Conservation (phyloP, 331 rosid genomes). For the Rhamnella rubrinervis region DNA sequence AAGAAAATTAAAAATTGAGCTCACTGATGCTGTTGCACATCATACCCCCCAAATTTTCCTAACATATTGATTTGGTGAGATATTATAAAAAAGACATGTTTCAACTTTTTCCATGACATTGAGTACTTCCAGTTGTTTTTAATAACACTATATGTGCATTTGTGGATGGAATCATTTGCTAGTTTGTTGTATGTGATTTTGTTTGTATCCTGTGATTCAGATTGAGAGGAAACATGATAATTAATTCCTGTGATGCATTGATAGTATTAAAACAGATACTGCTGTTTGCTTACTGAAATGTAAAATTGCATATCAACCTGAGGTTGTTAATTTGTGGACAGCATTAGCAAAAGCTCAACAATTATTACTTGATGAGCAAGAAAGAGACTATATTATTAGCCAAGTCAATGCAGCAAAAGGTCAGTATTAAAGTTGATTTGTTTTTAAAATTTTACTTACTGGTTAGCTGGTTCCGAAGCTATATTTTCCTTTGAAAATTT, state of each 20-base stretch:
- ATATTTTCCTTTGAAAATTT: neutral
- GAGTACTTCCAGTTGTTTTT: too few relatives aligned
- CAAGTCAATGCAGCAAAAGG: conserved; percentile 96
- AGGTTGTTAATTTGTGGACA: conserved; percentile 45
- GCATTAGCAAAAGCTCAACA: conserved; percentile 97
- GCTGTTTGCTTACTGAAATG: conserved; percentile 15
- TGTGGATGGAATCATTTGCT: too few relatives aligned
- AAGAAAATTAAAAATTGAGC: too few relatives aligned
- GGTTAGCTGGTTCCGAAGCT: neutral
- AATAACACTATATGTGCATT: neutral
- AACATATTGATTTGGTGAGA: too few relatives aligned
- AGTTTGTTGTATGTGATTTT: neutral
- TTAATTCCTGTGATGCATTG: neutral
- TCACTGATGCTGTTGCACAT: too few relatives aligned
- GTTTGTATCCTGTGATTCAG: neutral
- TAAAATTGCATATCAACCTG: conserved; percentile 7
- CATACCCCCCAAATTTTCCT: too few relatives aligned
- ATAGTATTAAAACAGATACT: neutral
- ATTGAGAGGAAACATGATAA: neutral
- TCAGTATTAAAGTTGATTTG: conserved; percentile 28
- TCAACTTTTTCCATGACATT: too few relatives aligned
- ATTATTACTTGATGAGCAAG: conserved; percentile 85
- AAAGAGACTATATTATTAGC: conserved; percentile 82
- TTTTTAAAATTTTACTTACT: conserved; percentile 1
- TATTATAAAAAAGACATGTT: too few relatives aligned